These are phyloP conservation scores for Bacidia rubella DNA, from an alignment of 495 filamentous ascomycete species.

Conservation along the genomic window DNA sequence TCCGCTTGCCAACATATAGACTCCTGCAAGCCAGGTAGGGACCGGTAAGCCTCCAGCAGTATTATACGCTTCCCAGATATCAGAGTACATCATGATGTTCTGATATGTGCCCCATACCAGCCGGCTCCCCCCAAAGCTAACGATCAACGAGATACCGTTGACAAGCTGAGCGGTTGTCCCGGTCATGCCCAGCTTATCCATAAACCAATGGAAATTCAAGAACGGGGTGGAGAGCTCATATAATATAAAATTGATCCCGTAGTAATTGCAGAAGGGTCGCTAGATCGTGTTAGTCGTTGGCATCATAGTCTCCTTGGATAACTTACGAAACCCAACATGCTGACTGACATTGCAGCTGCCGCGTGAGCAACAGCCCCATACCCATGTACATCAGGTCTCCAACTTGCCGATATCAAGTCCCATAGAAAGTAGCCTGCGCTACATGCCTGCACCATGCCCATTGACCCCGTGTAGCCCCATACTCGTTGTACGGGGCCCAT, in stretches of 20 bases:
- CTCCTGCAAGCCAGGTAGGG: slow-evolving; percentile 62
- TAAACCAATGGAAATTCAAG: slow-evolving; percentile 98
- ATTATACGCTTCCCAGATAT: slow-evolving; percentile 56
- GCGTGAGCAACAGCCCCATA: slow-evolving; percentile 81
- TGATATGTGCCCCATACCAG: slow-evolving; percentile 86
- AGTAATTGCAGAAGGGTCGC: slow-evolving; percentile 91
- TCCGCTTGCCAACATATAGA: slow-evolving; percentile 64
- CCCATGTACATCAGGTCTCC: slow-evolving; percentile 69
- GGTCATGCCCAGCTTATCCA: slow-evolving; percentile 93
- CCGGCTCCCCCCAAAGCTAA: slow-evolving; percentile 73
- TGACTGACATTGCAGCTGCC: slow-evolving; percentile 69
- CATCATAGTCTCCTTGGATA: background rate
- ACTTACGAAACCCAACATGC: slow-evolving; percentile 83
- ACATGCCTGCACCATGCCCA: slow-evolving; percentile 71
- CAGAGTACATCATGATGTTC: slow-evolving; percentile 59
- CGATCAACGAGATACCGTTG: slow-evolving; percentile 58
- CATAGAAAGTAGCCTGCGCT: slow-evolving; percentile 93
- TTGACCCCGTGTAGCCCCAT: slow-evolving; percentile 82
- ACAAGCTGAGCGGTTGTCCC: slow-evolving; percentile 70
- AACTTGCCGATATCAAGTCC: slow-evolving; percentile 63
- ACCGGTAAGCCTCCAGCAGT: slow-evolving; percentile 32
- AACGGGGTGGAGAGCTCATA: slow-evolving; percentile 94
- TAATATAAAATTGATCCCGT: slow-evolving; percentile 81
- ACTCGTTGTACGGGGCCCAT: slow-evolving; percentile 65
- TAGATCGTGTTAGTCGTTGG: slow-evolving; percentile 23